These are phyloP conservation scores for Flaveria floridana DNA, from an alignment of 140 eudicot genomes.

Conservation along the genomic window DNA sequence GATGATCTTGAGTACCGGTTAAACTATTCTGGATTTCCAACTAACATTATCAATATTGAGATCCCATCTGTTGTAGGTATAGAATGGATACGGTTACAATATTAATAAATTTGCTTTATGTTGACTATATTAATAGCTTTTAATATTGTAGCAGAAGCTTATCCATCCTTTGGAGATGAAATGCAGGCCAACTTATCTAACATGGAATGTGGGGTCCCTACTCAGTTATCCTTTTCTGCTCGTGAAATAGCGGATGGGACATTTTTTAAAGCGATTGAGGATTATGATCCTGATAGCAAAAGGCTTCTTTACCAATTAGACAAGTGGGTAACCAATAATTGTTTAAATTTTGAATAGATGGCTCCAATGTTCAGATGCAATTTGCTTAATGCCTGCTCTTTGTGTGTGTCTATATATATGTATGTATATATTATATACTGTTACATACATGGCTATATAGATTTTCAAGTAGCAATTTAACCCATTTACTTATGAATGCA, in stretches of 20 bases:
- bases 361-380: slow-evolving; percentile 15
- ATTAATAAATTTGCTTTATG: slow-evolving; percentile 14
- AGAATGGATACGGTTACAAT: background rate
- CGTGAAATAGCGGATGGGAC: slow-evolving; percentile 93
- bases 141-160: slow-evolving; percentile 53
- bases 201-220: slow-evolving; percentile 80
- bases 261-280: slow-evolving; percentile 74
- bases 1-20: slow-evolving; percentile 59
- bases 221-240: slow-evolving; percentile 87
- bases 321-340: slow-evolving; percentile 46
- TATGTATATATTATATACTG: background rate
- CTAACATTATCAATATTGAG: slow-evolving; percentile 80
- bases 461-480: background rate
- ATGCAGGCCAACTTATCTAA: slow-evolving; percentile 55
- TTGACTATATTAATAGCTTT: slow-evolving; percentile 26
- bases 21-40: slow-evolving; percentile 92
- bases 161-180: slow-evolving; percentile 57
- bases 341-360: slow-evolving; percentile 5
- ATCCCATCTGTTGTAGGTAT: slow-evolving; percentile 70
- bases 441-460: background rate
- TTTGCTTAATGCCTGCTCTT: background rate
- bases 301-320: slow-evolving; percentile 74
- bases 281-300: slow-evolving; percentile 85
- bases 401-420: background rate
- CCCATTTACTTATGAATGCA: background rate